Base-by-base conservation (phyloP, 192 early-diverging fungal species). In the Geranomyces michiganensis region DNA sequence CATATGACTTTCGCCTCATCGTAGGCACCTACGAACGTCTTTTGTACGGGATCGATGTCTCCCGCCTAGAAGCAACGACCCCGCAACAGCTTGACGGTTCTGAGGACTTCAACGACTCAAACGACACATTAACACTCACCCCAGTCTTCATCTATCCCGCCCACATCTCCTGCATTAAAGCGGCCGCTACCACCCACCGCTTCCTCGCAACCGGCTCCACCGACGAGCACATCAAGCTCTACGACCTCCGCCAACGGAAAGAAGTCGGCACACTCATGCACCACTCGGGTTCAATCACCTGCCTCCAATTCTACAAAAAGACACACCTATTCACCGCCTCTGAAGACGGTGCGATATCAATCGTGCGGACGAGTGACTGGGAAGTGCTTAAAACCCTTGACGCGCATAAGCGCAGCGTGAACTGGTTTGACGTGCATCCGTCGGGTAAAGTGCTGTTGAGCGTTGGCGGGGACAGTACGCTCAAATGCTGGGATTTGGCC, bases 361-460 rank as follows among this genome's bases (percentile, higher is more conserved):
- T 99, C 36, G 94, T 94, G 79, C 81, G 98, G 71, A 89, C 93
- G 46, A 93, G 92, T 73, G 98, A 98, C 79, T 99, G 98, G 98
- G 96, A 97, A 75, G 88, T 87, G 58, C 86, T 99, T 68, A 95
- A 92, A 77, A 90, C 85, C 44, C 83, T 98, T 56, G 91, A 90
- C 46, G 85, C 82, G 14, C 68, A 80, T 73, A 90, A 88, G 56
- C 88, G 86, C 12, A 80, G 84, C 24, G 83, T 99, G 19, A 89
- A 88, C 77, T 88, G 85, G 41, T 82, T 98, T 31, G 93, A 92
- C 1, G 86, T 97, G 41, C 98, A 99, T 80, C 96, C 96, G n/a
- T 85, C 91, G 10, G 98, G 98, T 19, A 96, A 94, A 70, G 85
- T 99, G 59, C 91, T 96, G 10, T 76, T 98, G 65, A 91, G 90